Conservation (phyloP, 2,329 filamentous ascomycete species). For the Zopfia rhizophila region DNA sequence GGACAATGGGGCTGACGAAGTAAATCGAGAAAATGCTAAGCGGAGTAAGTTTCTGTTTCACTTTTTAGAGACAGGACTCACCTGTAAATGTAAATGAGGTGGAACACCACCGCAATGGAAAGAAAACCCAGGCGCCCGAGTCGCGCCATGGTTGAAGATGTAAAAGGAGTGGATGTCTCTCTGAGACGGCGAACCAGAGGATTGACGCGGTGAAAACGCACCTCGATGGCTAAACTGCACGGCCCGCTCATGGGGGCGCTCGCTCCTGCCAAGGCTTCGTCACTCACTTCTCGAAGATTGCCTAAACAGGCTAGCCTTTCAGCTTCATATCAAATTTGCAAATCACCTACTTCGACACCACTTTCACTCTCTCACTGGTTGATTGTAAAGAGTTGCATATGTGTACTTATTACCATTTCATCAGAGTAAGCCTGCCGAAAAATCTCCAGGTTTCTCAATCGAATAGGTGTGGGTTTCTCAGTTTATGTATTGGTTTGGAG, state of each 20-base stretch:
- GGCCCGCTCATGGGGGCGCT: too few relatives aligned
- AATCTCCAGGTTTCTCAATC: too few relatives aligned
- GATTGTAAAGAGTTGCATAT: too few relatives aligned
- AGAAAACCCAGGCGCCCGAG: constrained; percentile 82
- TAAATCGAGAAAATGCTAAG: constrained; percentile 96
- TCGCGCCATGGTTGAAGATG: constrained; percentile 58
- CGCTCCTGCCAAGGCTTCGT: constrained; percentile 20
- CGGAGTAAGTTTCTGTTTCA: constrained; percentile 16
- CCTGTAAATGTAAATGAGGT: constrained; percentile 85
- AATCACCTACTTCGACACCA: too few relatives aligned
- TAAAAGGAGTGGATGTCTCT: constrained; percentile 38
- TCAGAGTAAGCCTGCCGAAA: too few relatives aligned
- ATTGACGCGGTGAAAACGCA: constrained; percentile 29
- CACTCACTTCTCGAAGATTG: too few relatives aligned
- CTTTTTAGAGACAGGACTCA: constrained; percentile 4
- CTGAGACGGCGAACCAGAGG: constrained; percentile 28
- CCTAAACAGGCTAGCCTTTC: too few relatives aligned
- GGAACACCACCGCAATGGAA: constrained; percentile 88
- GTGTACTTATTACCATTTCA: too few relatives aligned
- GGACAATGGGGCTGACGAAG: constrained; percentile 96
- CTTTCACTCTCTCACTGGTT: too few relatives aligned
- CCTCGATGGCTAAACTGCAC: constrained; percentile 33
- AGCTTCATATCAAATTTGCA: too few relatives aligned
- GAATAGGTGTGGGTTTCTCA: too few relatives aligned
- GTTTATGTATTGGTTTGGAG: too few relatives aligned